Evolutionary conservation across 2,329 filamentous ascomycete genomes (phyloP), one percentile per base, ranked within the genome.

Genomic region (Beauveria brongniartii): DNA sequence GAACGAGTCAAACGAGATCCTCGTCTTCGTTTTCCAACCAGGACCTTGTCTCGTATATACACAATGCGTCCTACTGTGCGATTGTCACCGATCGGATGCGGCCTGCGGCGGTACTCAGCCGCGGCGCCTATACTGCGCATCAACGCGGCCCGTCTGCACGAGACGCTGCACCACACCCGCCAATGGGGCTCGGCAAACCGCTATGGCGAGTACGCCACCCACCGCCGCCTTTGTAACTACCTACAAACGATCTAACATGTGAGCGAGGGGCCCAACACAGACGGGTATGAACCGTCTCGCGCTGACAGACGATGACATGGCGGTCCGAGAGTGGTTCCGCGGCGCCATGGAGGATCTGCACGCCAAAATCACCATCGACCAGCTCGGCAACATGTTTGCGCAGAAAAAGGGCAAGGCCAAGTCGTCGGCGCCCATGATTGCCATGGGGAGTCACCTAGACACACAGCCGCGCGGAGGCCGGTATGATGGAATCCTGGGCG

Each of bases 371-470:
- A 87, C 81, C 0, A 73, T 91, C 3, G 91, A 95, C 70, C 77
- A 83, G 57, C 91, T 94, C 86, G 90, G 90, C 22, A 94, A 94
- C 67, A 89, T 69, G 57, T 94, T 94, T 69, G 89, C 90, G 1
- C 79, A 89, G 5, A 81, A 87, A 4, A 81, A 84, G 2, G 90
- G 90, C 1, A 75, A 81, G 61, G 73, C 74, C 56, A 75, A 78
- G 20, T 77, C 82, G 28, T 82, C 82, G 2, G 78, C 83, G 9
- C 81, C 89, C 3, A 88, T 87, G 14, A 90, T 85, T 64, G 68
- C 68, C 47, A 87, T 84, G 30, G 89, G 89, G 3, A 89, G 85
- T 12, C 89, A 92, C 71, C 73, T 88, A 2, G 85, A 88, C 68
- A 87, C 84, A 0, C 84, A 86, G 67, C 83, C 84, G 4, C 75